Evolutionary conservation across 441 rosid genomes (phyloP).

Genomic region (Isatis lusitanica): DNA sequence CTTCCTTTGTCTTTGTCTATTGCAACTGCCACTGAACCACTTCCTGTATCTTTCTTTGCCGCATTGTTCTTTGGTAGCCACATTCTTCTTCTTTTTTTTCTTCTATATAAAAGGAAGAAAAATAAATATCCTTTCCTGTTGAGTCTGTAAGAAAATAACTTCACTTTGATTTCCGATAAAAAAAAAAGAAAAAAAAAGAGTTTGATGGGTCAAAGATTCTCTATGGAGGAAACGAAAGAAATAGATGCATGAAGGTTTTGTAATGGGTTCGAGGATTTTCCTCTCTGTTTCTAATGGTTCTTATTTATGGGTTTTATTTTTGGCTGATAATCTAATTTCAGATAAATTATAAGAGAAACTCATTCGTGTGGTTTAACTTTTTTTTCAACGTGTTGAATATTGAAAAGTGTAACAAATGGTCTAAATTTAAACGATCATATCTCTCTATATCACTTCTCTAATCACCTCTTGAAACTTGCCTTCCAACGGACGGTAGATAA

Average conservation of each 20-base stretch:
- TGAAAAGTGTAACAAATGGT: slow-evolving; percentile 16
- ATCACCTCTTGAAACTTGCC: slow-evolving; percentile 20
- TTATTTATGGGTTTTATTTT: slow-evolving; percentile 34
- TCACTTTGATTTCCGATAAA: not conserved
- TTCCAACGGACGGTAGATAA: slow-evolving; percentile 22
- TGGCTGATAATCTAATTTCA: slow-evolving; percentile 34
- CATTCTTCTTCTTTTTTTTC: slow-evolving; percentile 29
- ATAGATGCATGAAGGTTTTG: slow-evolving; percentile 8
- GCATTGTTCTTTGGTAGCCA: slow-evolving; percentile 48
- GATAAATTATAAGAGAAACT: not conserved
- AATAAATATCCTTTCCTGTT: not conserved
- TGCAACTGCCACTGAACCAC: slow-evolving; percentile 73
- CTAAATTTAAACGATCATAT: slow-evolving; percentile 12
- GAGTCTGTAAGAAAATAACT: not conserved
- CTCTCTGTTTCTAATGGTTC: slow-evolving; percentile 17
- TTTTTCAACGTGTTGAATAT: not conserved
- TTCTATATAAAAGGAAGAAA: not conserved
- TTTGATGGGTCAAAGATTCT: slow-evolving; percentile 11
- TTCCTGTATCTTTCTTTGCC: slow-evolving; percentile 39
- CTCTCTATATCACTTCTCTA: not conserved
- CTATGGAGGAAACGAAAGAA: slow-evolving; percentile 4
- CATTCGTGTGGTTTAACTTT: slow-evolving; percentile 24
- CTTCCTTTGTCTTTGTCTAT: slow-evolving; percentile 75
- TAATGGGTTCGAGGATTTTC: not conserved
- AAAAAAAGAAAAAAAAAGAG: not conserved